phyloP scores from a whole-genome alignment of 345 rosid genomes.

The Brassica cretica region DNA sequence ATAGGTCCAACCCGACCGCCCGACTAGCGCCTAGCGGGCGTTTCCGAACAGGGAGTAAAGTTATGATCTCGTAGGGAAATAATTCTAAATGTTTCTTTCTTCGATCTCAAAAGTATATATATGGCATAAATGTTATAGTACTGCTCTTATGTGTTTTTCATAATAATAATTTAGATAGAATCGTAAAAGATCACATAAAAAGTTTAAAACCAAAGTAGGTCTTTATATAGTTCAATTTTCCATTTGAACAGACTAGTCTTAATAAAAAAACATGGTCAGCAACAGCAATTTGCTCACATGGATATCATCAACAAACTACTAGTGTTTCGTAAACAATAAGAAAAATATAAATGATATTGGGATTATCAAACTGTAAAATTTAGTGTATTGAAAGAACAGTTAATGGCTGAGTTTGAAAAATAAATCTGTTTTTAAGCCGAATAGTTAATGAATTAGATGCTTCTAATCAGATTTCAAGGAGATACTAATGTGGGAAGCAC shows the following conservation, averaged over 20 bases:
- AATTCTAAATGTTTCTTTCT: neutral
- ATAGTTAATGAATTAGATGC: slow-evolving; percentile 49
- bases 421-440: slow-evolving; percentile 23
- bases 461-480: slow-evolving; percentile 46
- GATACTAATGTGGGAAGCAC: slow-evolving; percentile 35
- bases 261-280: slow-evolving; percentile 7
- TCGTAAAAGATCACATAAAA: neutral
- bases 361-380: slow-evolving; percentile 28
- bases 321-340: slow-evolving; percentile 33
- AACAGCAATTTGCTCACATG: slow-evolving; percentile 36
- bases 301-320: slow-evolving; percentile 25
- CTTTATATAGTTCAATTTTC: neutral
- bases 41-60: neutral
- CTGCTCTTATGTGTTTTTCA: neutral
- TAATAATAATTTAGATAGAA: neutral
- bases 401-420: slow-evolving; percentile 23
- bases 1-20: no score
- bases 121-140: neutral
- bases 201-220: neutral
- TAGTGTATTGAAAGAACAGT: slow-evolving; percentile 25
- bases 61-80: neutral
- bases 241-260: neutral
- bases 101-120: neutral
- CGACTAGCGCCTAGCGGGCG: no score
- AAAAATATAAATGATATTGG: slow-evolving; percentile 22